phyloP scores from a whole-genome alignment of 768 basidiomycete species.

The Boletus subcaerulescens region DNA sequence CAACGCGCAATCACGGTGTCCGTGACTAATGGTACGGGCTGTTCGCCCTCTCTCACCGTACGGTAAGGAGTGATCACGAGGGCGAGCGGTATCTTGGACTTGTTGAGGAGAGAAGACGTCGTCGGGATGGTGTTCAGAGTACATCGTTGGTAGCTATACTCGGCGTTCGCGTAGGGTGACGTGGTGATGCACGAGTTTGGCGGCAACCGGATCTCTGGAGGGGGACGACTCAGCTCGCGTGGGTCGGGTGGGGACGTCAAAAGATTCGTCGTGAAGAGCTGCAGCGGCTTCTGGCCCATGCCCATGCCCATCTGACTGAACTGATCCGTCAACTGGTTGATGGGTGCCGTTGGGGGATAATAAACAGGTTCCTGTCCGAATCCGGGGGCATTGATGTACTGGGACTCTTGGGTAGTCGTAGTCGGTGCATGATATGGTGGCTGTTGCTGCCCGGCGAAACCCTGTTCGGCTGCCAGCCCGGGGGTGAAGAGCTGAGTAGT shows the following conservation, averaged over 20 bases:
- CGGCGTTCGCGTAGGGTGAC: slow-evolving; percentile 77
- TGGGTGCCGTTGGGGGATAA: slow-evolving; percentile 36
- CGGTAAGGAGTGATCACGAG: slow-evolving; percentile 91
- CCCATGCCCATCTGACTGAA: slow-evolving; percentile 88
- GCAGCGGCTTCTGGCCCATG: slow-evolving; percentile 76
- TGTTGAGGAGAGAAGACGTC: slow-evolving; percentile 79
- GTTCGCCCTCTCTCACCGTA: slow-evolving; percentile 77
- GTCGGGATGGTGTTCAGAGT: slow-evolving; percentile 94
- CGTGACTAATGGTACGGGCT: slow-evolving; percentile 82
- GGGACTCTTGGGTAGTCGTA: slow-evolving; percentile 38
- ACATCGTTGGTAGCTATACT: slow-evolving; percentile 86
- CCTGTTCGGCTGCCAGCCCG: slow-evolving; percentile 69
- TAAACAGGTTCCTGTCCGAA: slow-evolving; percentile 44
- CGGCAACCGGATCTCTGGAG: slow-evolving; percentile 88
- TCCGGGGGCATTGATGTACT: slow-evolving; percentile 44
- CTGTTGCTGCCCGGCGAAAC: slow-evolving; percentile 62
- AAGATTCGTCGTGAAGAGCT: slow-evolving; percentile 85
- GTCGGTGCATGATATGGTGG: slow-evolving; percentile 51
- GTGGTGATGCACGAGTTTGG: slow-evolving; percentile 79
- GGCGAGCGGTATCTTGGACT: slow-evolving; percentile 88
- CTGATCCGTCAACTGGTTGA: slow-evolving; percentile 74
- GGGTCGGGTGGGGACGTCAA: slow-evolving; percentile 93
- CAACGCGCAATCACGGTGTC: slow-evolving; percentile 97
- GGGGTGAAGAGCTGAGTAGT: slow-evolving; percentile 74
- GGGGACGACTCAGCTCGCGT: slow-evolving; percentile 71